Evolutionary conservation across 2,329 filamentous ascomycete genomes (phyloP), one percentile per base, ranked within the genome.

Genomic region (Nakataea oryzae): DNA sequence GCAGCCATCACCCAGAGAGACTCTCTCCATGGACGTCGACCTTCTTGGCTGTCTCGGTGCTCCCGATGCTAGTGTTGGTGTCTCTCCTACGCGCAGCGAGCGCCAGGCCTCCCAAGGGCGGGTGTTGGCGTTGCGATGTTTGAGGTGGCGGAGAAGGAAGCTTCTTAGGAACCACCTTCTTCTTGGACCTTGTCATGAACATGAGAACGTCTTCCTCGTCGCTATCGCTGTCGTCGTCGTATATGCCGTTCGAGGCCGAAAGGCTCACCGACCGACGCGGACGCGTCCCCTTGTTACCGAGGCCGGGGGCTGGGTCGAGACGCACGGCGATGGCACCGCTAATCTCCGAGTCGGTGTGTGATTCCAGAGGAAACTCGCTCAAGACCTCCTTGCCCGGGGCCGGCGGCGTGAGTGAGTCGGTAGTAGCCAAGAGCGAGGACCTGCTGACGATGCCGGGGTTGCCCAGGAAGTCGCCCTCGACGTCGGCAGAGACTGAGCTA

Each of bases 11-110:
- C 27, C 54, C 54, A 56, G 54, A 27, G 9, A 56, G 24, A 13
- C 26, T 11, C 54, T 56, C 54, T 27, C 56, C 56, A 12, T 58
- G 14, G 3, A 58, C 13, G 26, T 58, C 56, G 24, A 84, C 70
- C 70, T 85, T 85, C 74, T 86, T 87, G 54, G 85, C 85, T 56
- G 85, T 87, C 67, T 86, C 85, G 1, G 82, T 85, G 69, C 84
- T 86, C 34, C 80, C 81, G 30, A 83, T 81, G 66, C 82, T 86
- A 1, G 81, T 81, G 66, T 85, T 84, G 0, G 84, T 87, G 66
- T 84, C 82, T 34, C 85, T 79, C 62, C 55, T 72, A 67, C 58
- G 66, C 71, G 61, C 68, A 69, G 56, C 74, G 32, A 71, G 73
- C 17, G 72, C 67, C 65, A 59, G 66, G 27, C 66, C 66, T 47